Base-by-base conservation (phyloP, 495 filamentous ascomycete genomes). In the Penicillium samsonianum region DNA sequence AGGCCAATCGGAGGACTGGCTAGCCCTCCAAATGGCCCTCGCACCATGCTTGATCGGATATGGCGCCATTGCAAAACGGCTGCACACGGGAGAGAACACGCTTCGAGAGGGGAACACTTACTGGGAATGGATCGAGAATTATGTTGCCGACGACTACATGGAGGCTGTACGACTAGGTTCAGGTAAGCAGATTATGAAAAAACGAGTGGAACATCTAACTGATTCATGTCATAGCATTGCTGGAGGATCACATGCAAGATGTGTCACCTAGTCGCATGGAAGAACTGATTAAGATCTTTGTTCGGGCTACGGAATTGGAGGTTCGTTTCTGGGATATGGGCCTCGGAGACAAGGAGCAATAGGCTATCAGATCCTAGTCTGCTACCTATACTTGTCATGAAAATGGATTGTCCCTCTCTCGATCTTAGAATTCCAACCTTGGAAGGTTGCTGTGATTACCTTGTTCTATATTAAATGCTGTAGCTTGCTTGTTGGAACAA, bases 291-390 rank as follows among this genome's bases (percentile, higher is more conserved):
- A 76, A 80, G 51, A 88, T 96, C 44, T 96, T 96, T 68, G 83
- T 91, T 45, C 88, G 90, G 60, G 89, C 90, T 23, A 96, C 90
- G 3, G 90, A 95, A 84, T 86, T 96, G 82, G 91, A 96, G 72
- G 87, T 86, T 62, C 87, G 82, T 2, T 95, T 96, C 73, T 95
- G 91, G 91, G 85, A 91, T 50, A 94, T 95, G 85, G 86, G 90
- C 10, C 41, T 82, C 42, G 74, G 72, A 25, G 64, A 61, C 20
- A 61, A 64, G 43, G 78, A 72, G 20, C 10, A 43, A 26, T 67
- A 62, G 59, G 46, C 22, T n/a, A 35, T 14, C 2, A 17, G 14
- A 28, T 35, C 5, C 14, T 30, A 28, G 12, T 3, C 12, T 35
- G 3, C 11, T n/a, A 33, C 12, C 31, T 33, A n/a, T 17, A 17